Percentiles rank a stretch among this genome's conserved stretches.
Conservation (phyloP, 2,329 filamentous ascomycete genomes). For the Xylariaceae sp. region DNA sequence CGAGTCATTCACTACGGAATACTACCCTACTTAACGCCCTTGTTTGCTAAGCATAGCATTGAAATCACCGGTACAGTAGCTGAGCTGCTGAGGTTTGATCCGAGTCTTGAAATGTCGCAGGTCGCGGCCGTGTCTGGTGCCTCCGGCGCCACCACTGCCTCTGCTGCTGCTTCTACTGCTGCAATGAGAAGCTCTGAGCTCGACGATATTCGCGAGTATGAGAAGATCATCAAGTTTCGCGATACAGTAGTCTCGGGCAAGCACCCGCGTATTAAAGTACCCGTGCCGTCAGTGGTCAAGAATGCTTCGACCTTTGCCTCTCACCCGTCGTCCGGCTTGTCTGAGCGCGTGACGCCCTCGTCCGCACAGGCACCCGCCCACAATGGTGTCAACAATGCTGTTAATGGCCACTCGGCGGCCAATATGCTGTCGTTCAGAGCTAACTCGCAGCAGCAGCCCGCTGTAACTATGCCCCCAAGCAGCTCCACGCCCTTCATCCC, state of each 20-base stretch:
- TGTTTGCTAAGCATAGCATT: constrained; percentile 8
- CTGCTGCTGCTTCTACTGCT: constrained; percentile 13
- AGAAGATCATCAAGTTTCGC: constrained; percentile 74
- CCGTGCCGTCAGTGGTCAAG: constrained; percentile 33
- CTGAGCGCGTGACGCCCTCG: constrained; percentile 23
- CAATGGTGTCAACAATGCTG: constrained; percentile 21
- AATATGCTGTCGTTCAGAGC: constrained; percentile 34
- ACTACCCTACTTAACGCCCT: neutral
- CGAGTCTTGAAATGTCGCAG: constrained; percentile 20
- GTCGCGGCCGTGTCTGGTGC: constrained; percentile 10
- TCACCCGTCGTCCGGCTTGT: constrained; percentile 24
- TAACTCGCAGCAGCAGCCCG: constrained; percentile 35
- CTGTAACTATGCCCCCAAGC: constrained; percentile 25
- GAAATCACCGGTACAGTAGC: constrained; percentile 2
- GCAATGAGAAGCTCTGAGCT: constrained; percentile 35
- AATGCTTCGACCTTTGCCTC: constrained; percentile 14
- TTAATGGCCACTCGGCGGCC: constrained; percentile 26
- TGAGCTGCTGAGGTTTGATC: constrained; percentile 8
- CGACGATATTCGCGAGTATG: constrained; percentile 63
- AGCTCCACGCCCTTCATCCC: constrained; percentile 30
- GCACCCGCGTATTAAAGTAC: constrained; percentile 58
- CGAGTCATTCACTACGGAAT: constrained; percentile 1
- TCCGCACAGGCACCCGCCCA: constrained; percentile 15
- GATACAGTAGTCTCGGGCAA: constrained; percentile 75
- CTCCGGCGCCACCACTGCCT: neutral